phyloP scores from a whole-genome alignment of 2,329 filamentous ascomycete genomes.

The Rosellinia necatrix region DNA sequence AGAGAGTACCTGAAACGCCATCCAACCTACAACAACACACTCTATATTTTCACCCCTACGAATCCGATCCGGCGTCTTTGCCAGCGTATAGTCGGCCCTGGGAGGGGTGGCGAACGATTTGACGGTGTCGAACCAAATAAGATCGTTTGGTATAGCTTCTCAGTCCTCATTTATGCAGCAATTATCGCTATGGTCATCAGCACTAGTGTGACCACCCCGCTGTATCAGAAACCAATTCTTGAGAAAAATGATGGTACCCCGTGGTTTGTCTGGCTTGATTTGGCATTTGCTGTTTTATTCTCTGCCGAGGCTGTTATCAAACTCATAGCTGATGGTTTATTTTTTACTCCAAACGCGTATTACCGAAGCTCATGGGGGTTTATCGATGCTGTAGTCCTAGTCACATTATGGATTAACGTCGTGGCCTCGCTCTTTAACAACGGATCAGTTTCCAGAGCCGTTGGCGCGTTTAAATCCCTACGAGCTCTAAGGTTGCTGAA shows the following conservation, averaged over 20 bases:
- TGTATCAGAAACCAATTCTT: slow-evolving; percentile 92
- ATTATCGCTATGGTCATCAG: slow-evolving; percentile 98
- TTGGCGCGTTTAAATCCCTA: slow-evolving; percentile 96
- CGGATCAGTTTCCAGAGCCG: slow-evolving; percentile 82
- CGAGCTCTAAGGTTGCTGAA: slow-evolving; percentile 90
- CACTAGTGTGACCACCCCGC: slow-evolving; percentile 89
- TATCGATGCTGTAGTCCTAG: slow-evolving; percentile 87
- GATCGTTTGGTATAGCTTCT: slow-evolving; percentile 89
- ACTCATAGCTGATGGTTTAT: slow-evolving; percentile 90
- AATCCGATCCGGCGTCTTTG: slow-evolving; percentile 82
- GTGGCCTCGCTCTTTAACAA: slow-evolving; percentile 80
- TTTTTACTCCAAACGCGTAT: slow-evolving; percentile 97
- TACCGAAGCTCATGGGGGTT: slow-evolving; percentile 96
- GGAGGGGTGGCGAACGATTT: slow-evolving; percentile 82
- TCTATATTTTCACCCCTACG: slow-evolving; percentile 81
- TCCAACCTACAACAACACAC: slow-evolving; percentile 88
- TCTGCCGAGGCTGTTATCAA: slow-evolving; percentile 87
- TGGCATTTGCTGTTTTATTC: slow-evolving; percentile 87
- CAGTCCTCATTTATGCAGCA: slow-evolving; percentile 88
- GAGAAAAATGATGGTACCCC: slow-evolving; percentile 61
- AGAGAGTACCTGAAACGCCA: slow-evolving; percentile 86
- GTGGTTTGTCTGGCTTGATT: slow-evolving; percentile 95
- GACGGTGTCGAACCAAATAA: slow-evolving; percentile 90
- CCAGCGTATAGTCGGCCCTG: slow-evolving; percentile 88
- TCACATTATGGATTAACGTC: slow-evolving; percentile 96